Evolutionary conservation across 2,329 filamentous ascomycete species (phyloP), one percentile per base, ranked within the genome.

Genomic region (Xylariaceae sp.): DNA sequence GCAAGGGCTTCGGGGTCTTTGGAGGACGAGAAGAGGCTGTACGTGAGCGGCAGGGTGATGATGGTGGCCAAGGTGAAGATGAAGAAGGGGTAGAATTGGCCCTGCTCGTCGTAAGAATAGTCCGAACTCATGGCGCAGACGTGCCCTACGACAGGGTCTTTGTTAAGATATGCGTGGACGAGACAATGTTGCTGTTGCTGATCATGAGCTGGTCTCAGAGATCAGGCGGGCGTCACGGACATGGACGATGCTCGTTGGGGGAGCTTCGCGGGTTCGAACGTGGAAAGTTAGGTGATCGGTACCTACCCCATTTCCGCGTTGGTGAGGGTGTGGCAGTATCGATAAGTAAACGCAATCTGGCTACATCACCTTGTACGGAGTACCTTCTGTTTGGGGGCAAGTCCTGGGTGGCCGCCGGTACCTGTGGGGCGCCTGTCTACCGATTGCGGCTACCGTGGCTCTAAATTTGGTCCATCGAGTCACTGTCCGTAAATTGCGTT

Each of bases 81-180:
- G 81, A 99, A 99, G 84, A 96, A 96, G 67, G 95, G 94, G 82
- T 97, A 99, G 81, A 97, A 97, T 84, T 97, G 90, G 69, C 92
- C 92, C 85, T 94, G 86, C 73, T 96, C 90, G 83, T 99, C 94
- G 80, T 99, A 99, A 71, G 90, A 95, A 82, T 99, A 99, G 77
- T 97, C 93, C 71, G 89, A 90, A 73, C 88, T 92, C 86, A 94
- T 94, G 74, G 80, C 87, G 75, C 66, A 64, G 65, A 67, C 61
- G 63, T 63, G 68, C 69, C 68, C 69, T 70, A 61, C 56, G 61
- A 62, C 64, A 68, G 69, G 68, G 69, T 67, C 67, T 70, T 70
- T 52, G 37, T 48, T 54, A 51, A 53, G 59, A n/a, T 52, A 34
- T 50, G 52, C 45, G 51, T 47, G 44, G 51, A 59, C 56, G 54